A percentile compares a stretch with the other conserved stretches of the same genome.
Conservation (phyloP, 2,329 filamentous ascomycete species). For the Hypoxylon sp. region DNA sequence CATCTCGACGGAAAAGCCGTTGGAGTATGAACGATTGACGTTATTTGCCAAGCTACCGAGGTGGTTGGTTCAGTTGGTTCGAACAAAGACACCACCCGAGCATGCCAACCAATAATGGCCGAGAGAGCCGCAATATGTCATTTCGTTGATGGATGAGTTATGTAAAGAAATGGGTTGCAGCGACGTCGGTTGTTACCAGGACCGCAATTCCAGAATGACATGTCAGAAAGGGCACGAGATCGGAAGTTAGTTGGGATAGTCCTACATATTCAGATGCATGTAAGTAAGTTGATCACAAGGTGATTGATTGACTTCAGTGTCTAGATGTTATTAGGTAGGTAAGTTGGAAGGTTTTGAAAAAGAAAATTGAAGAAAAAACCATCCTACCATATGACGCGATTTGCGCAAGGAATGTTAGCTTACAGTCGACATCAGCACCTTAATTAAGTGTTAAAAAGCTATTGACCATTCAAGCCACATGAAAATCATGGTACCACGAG, state of each 20-base stretch:
- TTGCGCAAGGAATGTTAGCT: too few species aligned
- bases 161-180: constrained; percentile 20
- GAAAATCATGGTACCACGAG: too few species aligned
- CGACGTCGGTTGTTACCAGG: constrained; percentile 19
- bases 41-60: constrained; percentile 28
- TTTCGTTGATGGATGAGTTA: constrained; percentile 23
- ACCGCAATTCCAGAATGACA: too few species aligned
- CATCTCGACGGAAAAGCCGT: constrained; percentile 3
- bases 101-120: constrained; percentile 21
- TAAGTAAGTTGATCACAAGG: constrained; percentile 7
- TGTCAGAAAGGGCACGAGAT: too few species aligned
- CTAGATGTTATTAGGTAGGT: too few species aligned
- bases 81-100: constrained; percentile 7
- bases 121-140: constrained; percentile 4
- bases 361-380: too few species aligned
- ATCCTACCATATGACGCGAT: too few species aligned
- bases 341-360: too few species aligned
- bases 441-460: constrained; percentile 7
- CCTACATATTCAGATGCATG: constrained; percentile 5
- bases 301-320: too few species aligned
- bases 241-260: too few species aligned
- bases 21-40: constrained; percentile 14
- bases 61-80: constrained; percentile 2
- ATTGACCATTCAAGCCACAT: too few species aligned
- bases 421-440: constrained; percentile 15